Conservation (phyloP, 352 stramenopile species). For the Thalassiosira hispida region DNA sequence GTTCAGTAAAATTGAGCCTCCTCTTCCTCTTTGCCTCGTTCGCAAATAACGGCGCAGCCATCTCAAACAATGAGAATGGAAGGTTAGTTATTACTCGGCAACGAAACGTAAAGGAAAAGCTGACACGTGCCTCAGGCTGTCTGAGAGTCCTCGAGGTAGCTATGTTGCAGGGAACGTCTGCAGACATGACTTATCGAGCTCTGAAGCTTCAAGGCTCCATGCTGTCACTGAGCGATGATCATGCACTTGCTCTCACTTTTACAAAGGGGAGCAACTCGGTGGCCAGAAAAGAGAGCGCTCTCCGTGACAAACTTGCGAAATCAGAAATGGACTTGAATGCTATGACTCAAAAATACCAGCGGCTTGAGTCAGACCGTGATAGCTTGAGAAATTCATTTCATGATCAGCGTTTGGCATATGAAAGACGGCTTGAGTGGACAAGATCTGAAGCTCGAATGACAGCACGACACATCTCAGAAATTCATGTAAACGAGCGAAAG, state of each 20-base stretch:
- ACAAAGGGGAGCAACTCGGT: slow-evolving; percentile 37
- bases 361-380: slow-evolving; percentile 33
- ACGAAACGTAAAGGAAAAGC: slow-evolving; percentile 30
- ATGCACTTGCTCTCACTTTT: slow-evolving; percentile 37
- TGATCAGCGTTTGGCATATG: slow-evolving; percentile 40
- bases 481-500: slow-evolving; percentile 50
- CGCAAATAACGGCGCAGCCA: slow-evolving; percentile 9
- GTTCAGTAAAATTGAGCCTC: slow-evolving; percentile 24
- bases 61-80: slow-evolving; percentile 8
- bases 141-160: slow-evolving; percentile 29
- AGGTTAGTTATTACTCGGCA: slow-evolving; percentile 10
- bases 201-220: slow-evolving; percentile 51
- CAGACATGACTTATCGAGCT: slow-evolving; percentile 50
- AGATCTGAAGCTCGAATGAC: slow-evolving; percentile 39
- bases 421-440: slow-evolving; percentile 48
- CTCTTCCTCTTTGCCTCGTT: slow-evolving; percentile 33
- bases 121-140: slow-evolving; percentile 10
- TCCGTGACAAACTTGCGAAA: slow-evolving; percentile 35
- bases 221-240: slow-evolving; percentile 23
- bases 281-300: slow-evolving; percentile 19
- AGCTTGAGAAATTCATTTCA: slow-evolving; percentile 36
- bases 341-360: slow-evolving; percentile 15
- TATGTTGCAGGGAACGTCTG: slow-evolving; percentile 48
- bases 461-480: slow-evolving; percentile 31
- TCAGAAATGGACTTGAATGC: slow-evolving; percentile 34